These are phyloP conservation scores for Nymphaea thermarum DNA, from an alignment of 164 flowering plant genomes.

Conservation along the genomic window DNA sequence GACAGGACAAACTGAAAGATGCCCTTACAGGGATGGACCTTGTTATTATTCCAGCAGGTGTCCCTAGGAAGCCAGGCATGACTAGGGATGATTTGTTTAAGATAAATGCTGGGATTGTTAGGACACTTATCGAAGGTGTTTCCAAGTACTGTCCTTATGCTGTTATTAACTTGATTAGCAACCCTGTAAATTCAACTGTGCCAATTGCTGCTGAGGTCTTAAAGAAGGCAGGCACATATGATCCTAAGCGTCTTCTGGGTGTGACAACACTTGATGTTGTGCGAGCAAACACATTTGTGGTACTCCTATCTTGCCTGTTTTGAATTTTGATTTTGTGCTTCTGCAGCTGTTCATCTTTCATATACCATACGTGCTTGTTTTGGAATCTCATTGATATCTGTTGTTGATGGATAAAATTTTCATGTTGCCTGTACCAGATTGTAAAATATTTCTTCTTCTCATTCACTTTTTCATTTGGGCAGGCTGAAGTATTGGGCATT, in stretches of 20 bases:
- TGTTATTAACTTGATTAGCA: constrained; percentile 63
- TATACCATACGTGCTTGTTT: too few species aligned
- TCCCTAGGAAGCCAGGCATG: constrained; percentile 99
- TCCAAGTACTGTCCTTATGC: constrained; percentile 79
- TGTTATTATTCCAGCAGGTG: constrained; percentile 96
- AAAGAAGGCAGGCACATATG: constrained; percentile 68
- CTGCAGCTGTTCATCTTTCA: neutral
- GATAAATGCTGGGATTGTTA: constrained; percentile 95
- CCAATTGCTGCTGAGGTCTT: constrained; percentile 84
- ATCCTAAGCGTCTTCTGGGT: constrained; percentile 60
- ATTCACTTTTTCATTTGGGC: neutral
- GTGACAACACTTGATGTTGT: constrained; percentile 80
- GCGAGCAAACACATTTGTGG: constrained; percentile 88
- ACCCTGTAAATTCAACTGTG: constrained; percentile 78
- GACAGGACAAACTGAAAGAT: constrained; percentile 64
- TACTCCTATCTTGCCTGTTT: constrained; percentile 8
- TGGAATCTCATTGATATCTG: too few species aligned
- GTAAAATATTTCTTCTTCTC: neutral
- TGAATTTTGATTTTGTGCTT: neutral
- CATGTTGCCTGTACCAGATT: neutral
- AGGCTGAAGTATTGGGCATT: constrained; percentile 62
- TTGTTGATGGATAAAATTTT: neutral
- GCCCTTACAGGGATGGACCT: constrained; percentile 96
- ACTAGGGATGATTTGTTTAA: constrained; percentile 97
- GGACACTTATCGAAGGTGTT: constrained; percentile 82